These are phyloP conservation scores for Yamadazyma pseudoaaseri DNA, from an alignment of 1,139 yeast genomes.

Conservation along the genomic window DNA sequence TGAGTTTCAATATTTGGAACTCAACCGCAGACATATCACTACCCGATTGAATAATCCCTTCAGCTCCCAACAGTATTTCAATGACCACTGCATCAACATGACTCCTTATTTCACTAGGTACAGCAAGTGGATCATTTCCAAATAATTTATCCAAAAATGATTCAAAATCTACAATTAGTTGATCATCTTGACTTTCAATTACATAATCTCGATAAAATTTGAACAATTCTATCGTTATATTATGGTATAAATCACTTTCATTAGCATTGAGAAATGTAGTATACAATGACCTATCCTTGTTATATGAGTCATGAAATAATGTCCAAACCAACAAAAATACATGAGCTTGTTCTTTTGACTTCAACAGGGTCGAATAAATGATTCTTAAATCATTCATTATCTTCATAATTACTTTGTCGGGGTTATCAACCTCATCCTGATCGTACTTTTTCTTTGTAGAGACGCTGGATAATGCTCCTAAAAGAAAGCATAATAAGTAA, in stretches of 20 bases:
- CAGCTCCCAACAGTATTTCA: neutral
- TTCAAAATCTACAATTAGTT: neutral
- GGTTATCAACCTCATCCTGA: constrained; percentile 18
- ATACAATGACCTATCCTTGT: constrained; percentile 13
- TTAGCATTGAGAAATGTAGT: constrained; percentile 16
- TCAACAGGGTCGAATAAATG: constrained; percentile 22
- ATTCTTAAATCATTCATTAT: constrained; percentile 24
- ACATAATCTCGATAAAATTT: constrained; percentile 20
- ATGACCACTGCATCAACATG: constrained; percentile 1
- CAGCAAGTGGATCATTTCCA: neutral
- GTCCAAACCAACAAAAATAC: constrained; percentile 34
- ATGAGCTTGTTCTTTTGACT: constrained; percentile 15
- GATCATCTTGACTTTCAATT: neutral
- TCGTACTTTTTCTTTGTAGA: constrained; percentile 17
- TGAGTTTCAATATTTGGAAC: neutral
- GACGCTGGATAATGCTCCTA: constrained; percentile 25
- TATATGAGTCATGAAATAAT: constrained; percentile 19
- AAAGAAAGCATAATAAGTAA: constrained; percentile 24
- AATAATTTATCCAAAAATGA: constrained; percentile 1
- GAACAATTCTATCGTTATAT: constrained; percentile 24
- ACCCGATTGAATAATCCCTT: neutral
- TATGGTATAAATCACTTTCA: constrained; percentile 25
- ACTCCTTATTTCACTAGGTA: constrained; percentile 2
- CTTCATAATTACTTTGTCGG: constrained; percentile 19
- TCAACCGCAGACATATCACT: neutral